phyloP scores from a whole-genome alignment of 768 basidiomycete genomes.

The Leccinum boreale region DNA sequence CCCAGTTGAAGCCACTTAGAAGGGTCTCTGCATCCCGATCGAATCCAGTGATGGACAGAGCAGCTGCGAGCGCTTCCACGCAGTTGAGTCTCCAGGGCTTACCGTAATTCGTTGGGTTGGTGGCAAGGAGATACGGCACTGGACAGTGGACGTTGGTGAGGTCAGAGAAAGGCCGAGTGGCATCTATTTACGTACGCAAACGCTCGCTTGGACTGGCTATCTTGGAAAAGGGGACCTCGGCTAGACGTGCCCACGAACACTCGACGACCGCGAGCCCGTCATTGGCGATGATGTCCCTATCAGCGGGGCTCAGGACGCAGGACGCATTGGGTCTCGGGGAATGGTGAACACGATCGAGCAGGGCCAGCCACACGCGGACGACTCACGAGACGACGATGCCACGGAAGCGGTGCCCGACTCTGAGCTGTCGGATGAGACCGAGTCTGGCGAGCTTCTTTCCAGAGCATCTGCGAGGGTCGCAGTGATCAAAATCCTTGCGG shows the following conservation, averaged over 20 bases:
- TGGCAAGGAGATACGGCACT: constrained; percentile 96
- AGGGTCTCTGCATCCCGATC: constrained; percentile 75
- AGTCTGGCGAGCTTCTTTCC: constrained; percentile 90
- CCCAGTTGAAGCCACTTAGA: constrained; percentile 87
- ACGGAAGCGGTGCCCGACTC: constrained; percentile 81
- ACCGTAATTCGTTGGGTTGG: constrained; percentile 97
- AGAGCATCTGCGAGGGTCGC: constrained; percentile 83
- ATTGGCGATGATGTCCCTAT: constrained; percentile 71
- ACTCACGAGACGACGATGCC: constrained; percentile 93
- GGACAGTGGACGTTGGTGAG: not conserved
- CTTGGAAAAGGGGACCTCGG: constrained; percentile 92
- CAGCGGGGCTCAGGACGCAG: constrained; percentile 74
- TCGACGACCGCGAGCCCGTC: constrained; percentile 95
- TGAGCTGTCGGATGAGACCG: constrained; percentile 79
- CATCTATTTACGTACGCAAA: constrained; percentile 53
- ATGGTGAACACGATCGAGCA: not conserved
- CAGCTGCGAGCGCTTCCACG: constrained; percentile 90
- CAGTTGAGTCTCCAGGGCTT: constrained; percentile 96
- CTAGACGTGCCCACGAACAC: constrained; percentile 95
- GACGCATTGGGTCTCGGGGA: constrained; percentile 76
- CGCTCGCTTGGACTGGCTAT: constrained; percentile 93
- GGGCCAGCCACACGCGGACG: not conserved
- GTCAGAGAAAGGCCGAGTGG: not conserved
- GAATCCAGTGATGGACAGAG: constrained; percentile 92
- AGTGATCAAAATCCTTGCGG: constrained; percentile 91